Percentiles rank a stretch among this genome's conserved stretches.
These are phyloP conservation scores for Styphnolobium japonicum DNA, from an alignment of 306 rosid genomes.

Conservation along the genomic window DNA sequence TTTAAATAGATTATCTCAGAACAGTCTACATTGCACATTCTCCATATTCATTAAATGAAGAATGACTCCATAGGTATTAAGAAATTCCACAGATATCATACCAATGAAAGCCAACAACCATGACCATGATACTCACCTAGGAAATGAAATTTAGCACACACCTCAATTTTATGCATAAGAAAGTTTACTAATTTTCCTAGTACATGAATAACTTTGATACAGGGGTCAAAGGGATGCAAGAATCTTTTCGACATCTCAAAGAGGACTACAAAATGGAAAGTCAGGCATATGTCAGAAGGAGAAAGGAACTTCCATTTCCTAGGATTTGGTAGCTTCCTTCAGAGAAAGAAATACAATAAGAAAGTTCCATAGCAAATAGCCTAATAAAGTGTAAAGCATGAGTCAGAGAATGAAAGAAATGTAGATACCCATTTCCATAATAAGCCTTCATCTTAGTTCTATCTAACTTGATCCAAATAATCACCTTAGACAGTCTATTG, in stretches of 20 bases:
- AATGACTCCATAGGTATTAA: neutral
- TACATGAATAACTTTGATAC: neutral
- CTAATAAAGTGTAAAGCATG: slow-evolving; percentile 16
- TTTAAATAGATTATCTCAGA: slow-evolving; percentile 8
- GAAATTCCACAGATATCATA: slow-evolving; percentile 14
- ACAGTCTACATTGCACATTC: neutral
- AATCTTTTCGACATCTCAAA: neutral
- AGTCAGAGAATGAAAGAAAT: neutral
- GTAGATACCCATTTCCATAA: neutral
- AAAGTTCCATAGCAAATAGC: neutral
- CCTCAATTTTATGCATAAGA: neutral
- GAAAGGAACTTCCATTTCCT: neutral
- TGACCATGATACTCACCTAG: neutral
- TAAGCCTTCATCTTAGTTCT: neutral
- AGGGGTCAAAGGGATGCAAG: neutral
- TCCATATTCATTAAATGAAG: slow-evolving; percentile 3
- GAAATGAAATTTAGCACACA: slow-evolving; percentile 18
- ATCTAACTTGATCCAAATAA: slow-evolving; percentile 23
- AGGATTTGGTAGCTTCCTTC: neutral
- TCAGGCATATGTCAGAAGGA: neutral
- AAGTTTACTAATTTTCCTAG: neutral
- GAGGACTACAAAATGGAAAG: neutral
- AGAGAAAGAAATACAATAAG: slow-evolving; percentile 9
- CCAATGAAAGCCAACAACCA: neutral
- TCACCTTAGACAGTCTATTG: neutral